phyloP scores from a whole-genome alignment of 805 yeast species.

The Candida sphagnicola region DNA sequence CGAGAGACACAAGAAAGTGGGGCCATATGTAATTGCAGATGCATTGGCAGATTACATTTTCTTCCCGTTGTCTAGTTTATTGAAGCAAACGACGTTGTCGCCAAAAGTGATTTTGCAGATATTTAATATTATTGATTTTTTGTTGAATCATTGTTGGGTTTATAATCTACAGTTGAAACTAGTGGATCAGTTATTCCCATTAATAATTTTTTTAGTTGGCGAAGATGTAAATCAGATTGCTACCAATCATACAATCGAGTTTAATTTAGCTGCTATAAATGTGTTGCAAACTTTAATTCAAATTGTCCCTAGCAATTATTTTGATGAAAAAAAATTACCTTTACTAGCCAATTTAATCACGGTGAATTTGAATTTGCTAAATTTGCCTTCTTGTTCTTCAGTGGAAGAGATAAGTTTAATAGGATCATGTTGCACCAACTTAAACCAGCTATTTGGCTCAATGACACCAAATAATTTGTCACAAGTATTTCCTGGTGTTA shows the following conservation, averaged over 20 bases:
- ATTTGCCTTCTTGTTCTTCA: background rate
- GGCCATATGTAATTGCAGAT: slow-evolving; percentile 20
- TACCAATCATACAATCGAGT: slow-evolving; percentile 10
- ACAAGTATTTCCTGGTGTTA: slow-evolving; percentile 37
- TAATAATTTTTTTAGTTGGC: slow-evolving; percentile 22
- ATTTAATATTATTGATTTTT: slow-evolving; percentile 25
- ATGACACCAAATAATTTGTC: slow-evolving; percentile 30
- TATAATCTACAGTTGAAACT: slow-evolving; percentile 16
- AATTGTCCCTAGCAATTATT: slow-evolving; percentile 4
- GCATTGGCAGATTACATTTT: slow-evolving; percentile 40
- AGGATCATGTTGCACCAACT: background rate
- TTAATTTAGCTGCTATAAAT: slow-evolving; percentile 14
- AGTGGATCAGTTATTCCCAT: slow-evolving; percentile 33
- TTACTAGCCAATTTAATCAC: slow-evolving; percentile 7
- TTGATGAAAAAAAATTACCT: slow-evolving; percentile 5
- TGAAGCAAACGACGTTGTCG: slow-evolving; percentile 23
- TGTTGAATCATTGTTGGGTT: slow-evolving; percentile 28
- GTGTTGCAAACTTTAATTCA: slow-evolving; percentile 12
- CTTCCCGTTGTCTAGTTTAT: slow-evolving; percentile 32
- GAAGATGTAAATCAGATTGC: slow-evolving; percentile 8
- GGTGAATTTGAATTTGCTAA: slow-evolving; percentile 1
- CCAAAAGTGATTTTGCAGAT: slow-evolving; percentile 18
- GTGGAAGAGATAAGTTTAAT: slow-evolving; percentile 1
- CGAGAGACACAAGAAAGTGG: background rate
- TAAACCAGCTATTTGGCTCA: background rate